A percentile compares a stretch with the other conserved stretches of the same genome.
phyloP scores from a whole-genome alignment of 1,139 yeast genomes.

The Taphrina flavorubra region DNA sequence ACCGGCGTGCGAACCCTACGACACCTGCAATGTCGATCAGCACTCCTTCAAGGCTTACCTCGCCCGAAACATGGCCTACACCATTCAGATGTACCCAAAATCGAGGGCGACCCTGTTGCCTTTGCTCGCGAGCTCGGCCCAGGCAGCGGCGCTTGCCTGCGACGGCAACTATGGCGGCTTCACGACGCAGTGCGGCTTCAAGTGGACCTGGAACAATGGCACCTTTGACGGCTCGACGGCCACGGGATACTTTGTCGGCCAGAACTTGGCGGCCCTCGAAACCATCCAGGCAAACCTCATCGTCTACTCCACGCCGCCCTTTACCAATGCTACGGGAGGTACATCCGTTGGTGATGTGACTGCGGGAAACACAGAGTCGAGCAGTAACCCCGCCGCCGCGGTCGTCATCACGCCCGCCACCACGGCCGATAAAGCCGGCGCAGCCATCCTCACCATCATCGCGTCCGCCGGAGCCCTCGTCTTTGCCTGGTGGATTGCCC shows the following conservation, averaged over 20 bases:
- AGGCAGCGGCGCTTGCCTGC: slow-evolving; percentile 73
- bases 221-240: slow-evolving; percentile 50
- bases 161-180: slow-evolving; percentile 76
- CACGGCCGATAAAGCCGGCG: slow-evolving; percentile 40
- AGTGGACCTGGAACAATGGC: slow-evolving; percentile 61
- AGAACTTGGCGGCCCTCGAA: slow-evolving; percentile 77
- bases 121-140: slow-evolving; percentile 61
- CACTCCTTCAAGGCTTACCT: slow-evolving; percentile 76
- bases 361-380: slow-evolving; percentile 51
- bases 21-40: slow-evolving; percentile 74
- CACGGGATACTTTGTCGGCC: slow-evolving; percentile 65
- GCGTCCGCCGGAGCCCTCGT: slow-evolving; percentile 26
- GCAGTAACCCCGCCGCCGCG: slow-evolving; percentile 43
- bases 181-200: slow-evolving; percentile 73
- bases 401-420: slow-evolving; percentile 36
- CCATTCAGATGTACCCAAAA: slow-evolving; percentile 64
- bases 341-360: slow-evolving; percentile 53
- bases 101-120: slow-evolving; percentile 57
- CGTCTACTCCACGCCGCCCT: slow-evolving; percentile 55
- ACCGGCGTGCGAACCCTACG: slow-evolving; percentile 67
- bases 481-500: slow-evolving; percentile 40
- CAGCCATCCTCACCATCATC: slow-evolving; percentile 28
- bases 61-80: slow-evolving; percentile 67
- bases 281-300: slow-evolving; percentile 60
- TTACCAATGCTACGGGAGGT: slow-evolving; percentile 58